A percentile compares a stretch with the other conserved stretches of the same genome.
Conservation (phyloP, 768 basidiomycete species). For the Suillus discolor region DNA sequence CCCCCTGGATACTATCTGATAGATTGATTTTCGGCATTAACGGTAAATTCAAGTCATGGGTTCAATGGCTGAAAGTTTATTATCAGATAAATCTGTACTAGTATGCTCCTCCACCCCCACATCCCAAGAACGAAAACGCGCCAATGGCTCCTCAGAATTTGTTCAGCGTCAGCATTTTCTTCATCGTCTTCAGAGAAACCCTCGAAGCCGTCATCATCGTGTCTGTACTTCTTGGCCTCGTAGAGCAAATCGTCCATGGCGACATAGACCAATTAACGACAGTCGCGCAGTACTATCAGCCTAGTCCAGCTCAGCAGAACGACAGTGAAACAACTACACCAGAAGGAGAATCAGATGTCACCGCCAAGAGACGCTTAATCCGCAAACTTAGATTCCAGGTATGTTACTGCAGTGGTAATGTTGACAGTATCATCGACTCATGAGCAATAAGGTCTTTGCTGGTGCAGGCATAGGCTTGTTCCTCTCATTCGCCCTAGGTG, state of each 20-base stretch:
- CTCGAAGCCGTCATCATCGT: constrained; percentile 92
- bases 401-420: neutral
- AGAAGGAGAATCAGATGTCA: constrained; percentile 30
- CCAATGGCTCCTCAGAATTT: constrained; percentile 64
- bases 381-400: constrained; percentile 75
- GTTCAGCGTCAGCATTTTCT: constrained; percentile 92
- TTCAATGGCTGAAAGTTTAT: neutral
- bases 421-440: neutral
- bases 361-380: constrained; percentile 48
- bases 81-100: neutral
- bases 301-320: neutral
- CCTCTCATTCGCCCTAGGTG: constrained; percentile 81
- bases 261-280: constrained; percentile 23
- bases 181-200: constrained; percentile 95
- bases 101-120: neutral
- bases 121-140: neutral
- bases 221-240: constrained; percentile 87
- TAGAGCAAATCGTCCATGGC: constrained; percentile 76
- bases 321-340: constrained; percentile 13
- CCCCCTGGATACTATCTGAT: neutral
- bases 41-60: neutral
- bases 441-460: constrained; percentile 60
- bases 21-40: neutral
- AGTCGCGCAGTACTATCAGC: neutral
- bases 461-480: constrained; percentile 76